These are phyloP conservation scores for Simplicillium aogashimaense DNA, from an alignment of 2,329 filamentous ascomycete species.

Conservation along the genomic window DNA sequence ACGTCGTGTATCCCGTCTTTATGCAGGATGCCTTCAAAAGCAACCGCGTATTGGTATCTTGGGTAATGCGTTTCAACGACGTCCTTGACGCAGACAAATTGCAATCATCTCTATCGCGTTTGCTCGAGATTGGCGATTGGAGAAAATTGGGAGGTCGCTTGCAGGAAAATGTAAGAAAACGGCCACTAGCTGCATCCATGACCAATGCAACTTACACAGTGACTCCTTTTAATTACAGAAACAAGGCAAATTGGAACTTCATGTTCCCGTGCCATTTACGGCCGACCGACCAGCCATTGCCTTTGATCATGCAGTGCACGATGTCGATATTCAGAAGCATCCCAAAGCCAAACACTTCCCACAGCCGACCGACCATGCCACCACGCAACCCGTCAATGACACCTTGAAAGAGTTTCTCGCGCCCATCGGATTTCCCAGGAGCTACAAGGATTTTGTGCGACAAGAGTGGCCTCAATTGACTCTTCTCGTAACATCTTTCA, in stretches of 20 bases:
- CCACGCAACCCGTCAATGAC: not conserved
- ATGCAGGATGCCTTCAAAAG: not conserved
- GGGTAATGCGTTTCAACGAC: slow-evolving; percentile 2
- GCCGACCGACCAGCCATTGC: not conserved
- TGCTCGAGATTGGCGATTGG: slow-evolving; percentile 1
- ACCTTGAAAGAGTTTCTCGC: not conserved
- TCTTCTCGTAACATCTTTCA: slow-evolving; percentile 34
- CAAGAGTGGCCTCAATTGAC: slow-evolving; percentile 31
- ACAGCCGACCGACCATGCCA: not conserved
- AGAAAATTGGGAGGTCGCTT: not conserved
- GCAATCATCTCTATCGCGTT: not conserved
- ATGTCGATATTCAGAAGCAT: not conserved
- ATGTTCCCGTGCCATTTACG: not conserved
- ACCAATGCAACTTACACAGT: not conserved
- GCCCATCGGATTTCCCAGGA: not conserved
- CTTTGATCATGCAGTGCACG: not conserved
- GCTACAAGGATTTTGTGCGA: not conserved
- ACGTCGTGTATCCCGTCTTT: not conserved
- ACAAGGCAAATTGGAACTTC: not conserved
- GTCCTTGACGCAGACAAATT: slow-evolving; percentile 1
- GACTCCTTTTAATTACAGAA: not conserved
- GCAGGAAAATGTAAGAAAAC: not conserved
- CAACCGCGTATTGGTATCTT: not conserved
- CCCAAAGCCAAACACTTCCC: not conserved
- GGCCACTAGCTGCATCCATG: not conserved